Percentiles rank a stretch among this genome's conserved stretches.
Evolutionary conservation across 768 basidiomycete species (phyloP).

Genomic region (Kwoniella shandongensis): DNA sequence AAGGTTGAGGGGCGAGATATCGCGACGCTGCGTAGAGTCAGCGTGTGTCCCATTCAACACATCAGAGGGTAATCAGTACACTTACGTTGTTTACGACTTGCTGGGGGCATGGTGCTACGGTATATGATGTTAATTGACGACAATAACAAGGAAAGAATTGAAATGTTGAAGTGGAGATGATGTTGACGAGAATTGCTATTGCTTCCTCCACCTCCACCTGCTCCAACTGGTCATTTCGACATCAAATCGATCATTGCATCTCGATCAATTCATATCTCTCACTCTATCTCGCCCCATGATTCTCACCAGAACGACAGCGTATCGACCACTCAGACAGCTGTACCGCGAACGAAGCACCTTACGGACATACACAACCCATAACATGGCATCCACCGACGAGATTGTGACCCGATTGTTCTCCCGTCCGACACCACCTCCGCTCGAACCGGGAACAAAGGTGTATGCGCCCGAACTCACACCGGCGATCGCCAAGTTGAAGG

Average conservation of each 20-base stretch:
- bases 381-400: constrained; percentile 16
- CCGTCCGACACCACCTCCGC: constrained; percentile 28
- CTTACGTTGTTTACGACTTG: constrained; percentile 34
- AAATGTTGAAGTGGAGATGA: too few relatives aligned
- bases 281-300: too few relatives aligned
- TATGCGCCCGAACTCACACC: constrained; percentile 30
- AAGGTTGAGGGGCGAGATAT: constrained; percentile 3
- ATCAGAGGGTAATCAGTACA: neutral
- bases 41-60: neutral
- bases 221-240: too few relatives aligned
- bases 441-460: constrained; percentile 45
- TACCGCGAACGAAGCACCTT: too few relatives aligned
- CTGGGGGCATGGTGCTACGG: constrained; percentile 21
- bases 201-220: too few relatives aligned
- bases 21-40: neutral
- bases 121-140: neutral
- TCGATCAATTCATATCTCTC: too few relatives aligned
- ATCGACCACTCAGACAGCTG: too few relatives aligned
- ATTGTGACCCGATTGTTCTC: constrained; percentile 32
- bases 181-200: too few relatives aligned
- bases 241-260: too few relatives aligned
- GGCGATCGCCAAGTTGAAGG: constrained; percentile 31
- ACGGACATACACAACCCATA: too few relatives aligned
- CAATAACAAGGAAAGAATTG: too few relatives aligned
- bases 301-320: too few relatives aligned